Percentiles rank a stretch among this genome's conserved stretches.
phyloP scores from a whole-genome alignment of 2,329 filamentous ascomycete genomes.

The Tolypocladium cylindrosporum region DNA sequence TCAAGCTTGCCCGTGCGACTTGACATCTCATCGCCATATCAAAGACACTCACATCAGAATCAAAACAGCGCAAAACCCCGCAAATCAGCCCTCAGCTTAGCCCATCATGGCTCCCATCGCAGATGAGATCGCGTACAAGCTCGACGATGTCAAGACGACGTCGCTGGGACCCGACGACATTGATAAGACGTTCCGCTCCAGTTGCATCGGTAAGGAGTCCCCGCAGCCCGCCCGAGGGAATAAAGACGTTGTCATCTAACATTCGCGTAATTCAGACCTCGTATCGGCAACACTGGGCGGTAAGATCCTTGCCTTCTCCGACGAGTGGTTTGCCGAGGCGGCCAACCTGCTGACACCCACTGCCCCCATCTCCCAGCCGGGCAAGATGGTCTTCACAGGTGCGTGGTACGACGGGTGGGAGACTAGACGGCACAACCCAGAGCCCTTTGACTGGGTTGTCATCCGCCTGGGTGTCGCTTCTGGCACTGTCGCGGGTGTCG shows the following conservation, averaged over 20 bases:
- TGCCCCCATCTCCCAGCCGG: slow-evolving; percentile 50
- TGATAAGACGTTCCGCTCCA: slow-evolving; percentile 51
- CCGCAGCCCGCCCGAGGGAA: not conserved
- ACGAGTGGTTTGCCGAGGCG: slow-evolving; percentile 61
- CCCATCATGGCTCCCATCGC: slow-evolving; percentile 23
- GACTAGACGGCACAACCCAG: slow-evolving; percentile 54
- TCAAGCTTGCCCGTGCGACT: not conserved
- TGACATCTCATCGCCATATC: not conserved
- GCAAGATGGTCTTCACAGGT: slow-evolving; percentile 59
- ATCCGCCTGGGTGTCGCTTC: slow-evolving; percentile 59
- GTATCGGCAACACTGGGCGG: slow-evolving; percentile 52
- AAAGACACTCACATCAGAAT: not conserved
- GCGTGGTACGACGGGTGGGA: slow-evolving; percentile 67
- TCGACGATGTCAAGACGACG: slow-evolving; percentile 43
- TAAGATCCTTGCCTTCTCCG: slow-evolving; percentile 54
- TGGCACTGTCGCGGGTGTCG: slow-evolving; percentile 62
- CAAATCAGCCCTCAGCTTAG: not conserved
- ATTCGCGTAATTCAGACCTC: slow-evolving; percentile 34
- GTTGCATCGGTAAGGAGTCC: slow-evolving; percentile 44
- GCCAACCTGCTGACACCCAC: slow-evolving; percentile 54
- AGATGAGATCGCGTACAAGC: slow-evolving; percentile 42
- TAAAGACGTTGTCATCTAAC: not conserved
- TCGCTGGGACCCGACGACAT: slow-evolving; percentile 43
- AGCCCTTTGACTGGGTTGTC: slow-evolving; percentile 57
- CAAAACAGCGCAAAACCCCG: not conserved